Conservation (phyloP, 306 rosid species). For the Crotalaria pallida region DNA sequence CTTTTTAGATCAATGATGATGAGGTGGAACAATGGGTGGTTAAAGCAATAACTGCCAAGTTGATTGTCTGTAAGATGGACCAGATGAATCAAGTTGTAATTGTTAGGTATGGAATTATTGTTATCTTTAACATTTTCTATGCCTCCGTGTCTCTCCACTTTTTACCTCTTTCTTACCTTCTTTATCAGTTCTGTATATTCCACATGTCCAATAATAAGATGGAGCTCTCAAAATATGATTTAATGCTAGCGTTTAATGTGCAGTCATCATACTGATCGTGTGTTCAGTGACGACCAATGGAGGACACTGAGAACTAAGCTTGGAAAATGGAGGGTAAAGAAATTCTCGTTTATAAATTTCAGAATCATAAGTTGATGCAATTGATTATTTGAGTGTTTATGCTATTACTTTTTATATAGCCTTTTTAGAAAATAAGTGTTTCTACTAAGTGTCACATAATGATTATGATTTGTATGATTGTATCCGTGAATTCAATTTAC, state of each 20-base stretch:
- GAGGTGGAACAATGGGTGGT: conserved; percentile 86
- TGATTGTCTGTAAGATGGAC: conserved; percentile 88
- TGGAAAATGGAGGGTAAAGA: conserved; percentile 77
- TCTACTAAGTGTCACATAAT: not conserved
- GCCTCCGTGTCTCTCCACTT: not conserved
- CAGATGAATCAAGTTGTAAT: conserved; percentile 86
- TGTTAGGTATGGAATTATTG: conserved; percentile 83
- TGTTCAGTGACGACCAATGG: conserved; percentile 83
- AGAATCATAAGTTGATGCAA: not conserved
- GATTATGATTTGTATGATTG: not conserved
- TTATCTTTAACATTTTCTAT: not conserved
- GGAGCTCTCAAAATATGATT: not conserved
- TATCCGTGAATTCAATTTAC: not conserved
- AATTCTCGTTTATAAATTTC: not conserved
- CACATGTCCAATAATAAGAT: not conserved
- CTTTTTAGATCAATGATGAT: conserved; percentile 66
- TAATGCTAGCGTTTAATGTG: conserved; percentile 26
- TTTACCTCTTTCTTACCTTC: not conserved
- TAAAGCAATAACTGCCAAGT: conserved; percentile 77
- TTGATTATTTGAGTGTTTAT: not conserved
- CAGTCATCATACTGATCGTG: conserved; percentile 71
- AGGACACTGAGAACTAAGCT: conserved; percentile 65
- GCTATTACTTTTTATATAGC: not conserved
- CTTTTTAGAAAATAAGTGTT: not conserved
- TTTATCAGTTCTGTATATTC: not conserved